Percentiles rank a stretch among this genome's conserved stretches.
phyloP scores from a whole-genome alignment of 2,329 filamentous ascomycete genomes.

The Nemania sp. region DNA sequence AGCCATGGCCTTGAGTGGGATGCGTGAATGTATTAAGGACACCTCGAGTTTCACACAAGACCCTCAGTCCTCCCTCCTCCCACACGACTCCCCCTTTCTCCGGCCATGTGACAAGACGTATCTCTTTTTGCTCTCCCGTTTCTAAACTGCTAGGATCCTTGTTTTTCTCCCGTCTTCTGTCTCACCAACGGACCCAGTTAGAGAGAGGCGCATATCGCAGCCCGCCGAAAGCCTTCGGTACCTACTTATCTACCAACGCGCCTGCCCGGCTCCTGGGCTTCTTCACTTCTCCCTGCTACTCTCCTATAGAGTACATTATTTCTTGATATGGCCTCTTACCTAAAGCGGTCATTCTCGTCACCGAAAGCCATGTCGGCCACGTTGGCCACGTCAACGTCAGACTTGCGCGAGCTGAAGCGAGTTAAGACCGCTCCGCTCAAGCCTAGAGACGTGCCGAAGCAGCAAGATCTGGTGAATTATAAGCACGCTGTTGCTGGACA shows the following conservation, averaged over 20 bases:
- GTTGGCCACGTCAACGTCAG: no score
- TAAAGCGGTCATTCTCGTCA: constrained; percentile 19
- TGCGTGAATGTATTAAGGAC: no score
- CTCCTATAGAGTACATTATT: background rate
- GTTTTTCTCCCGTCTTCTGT: no score
- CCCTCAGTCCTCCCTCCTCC: constrained; percentile 4
- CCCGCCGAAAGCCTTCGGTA: no score
- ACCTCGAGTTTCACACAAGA: constrained; percentile 8
- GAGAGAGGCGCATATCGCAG: no score
- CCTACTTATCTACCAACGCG: no score
- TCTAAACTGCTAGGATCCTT: no score
- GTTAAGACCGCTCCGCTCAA: constrained; percentile 31
- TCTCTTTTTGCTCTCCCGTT: no score
- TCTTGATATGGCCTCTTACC: constrained; percentile 16
- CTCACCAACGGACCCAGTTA: no score
- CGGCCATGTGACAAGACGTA: constrained; percentile 12
- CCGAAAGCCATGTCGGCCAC: constrained; percentile 28
- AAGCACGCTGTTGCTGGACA: constrained; percentile 81
- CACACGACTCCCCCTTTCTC: background rate
- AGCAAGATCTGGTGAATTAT: constrained; percentile 67
- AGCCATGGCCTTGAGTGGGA: background rate
- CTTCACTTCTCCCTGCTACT: background rate
- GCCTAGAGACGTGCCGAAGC: constrained; percentile 53
- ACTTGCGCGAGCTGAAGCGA: constrained; percentile 25
- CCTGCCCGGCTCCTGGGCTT: background rate